phyloP scores from a whole-genome alignment of 176 grass and related monocot genomes.

The Zoysia japonica region DNA sequence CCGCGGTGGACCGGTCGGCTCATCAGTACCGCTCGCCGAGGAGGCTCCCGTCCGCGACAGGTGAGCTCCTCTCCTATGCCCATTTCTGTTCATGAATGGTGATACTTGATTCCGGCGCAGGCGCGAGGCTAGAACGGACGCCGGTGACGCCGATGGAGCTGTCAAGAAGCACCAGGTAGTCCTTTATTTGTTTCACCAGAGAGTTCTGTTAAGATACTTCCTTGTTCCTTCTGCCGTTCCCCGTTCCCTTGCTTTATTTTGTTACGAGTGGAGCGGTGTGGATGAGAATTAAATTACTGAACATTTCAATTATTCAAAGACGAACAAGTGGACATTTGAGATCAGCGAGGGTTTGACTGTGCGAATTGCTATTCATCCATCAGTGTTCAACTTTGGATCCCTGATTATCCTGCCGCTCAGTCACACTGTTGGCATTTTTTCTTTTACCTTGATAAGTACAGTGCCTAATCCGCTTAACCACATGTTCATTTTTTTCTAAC shows the following conservation, averaged over 20 bases:
- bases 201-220: not conserved
- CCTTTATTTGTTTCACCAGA: not conserved
- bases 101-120: conserved; percentile 42
- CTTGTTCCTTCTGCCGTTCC: not conserved
- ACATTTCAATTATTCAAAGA: not conserved
- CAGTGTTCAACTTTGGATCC: not conserved
- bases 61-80: conserved; percentile 9
- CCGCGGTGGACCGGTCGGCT: not conserved
- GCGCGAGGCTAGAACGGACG: not conserved
- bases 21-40: not conserved
- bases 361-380: too few relatives aligned
- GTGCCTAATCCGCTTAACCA: too few relatives aligned
- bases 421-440: not conserved
- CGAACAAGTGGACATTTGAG: not conserved
- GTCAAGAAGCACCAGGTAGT: conserved; percentile 31
- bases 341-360: too few relatives aligned
- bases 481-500: too few relatives aligned
- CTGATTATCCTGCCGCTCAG: conserved; percentile 1
- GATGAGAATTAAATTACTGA: not conserved
- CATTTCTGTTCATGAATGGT: not conserved
- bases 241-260: conserved; percentile 1
- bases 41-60: not conserved
- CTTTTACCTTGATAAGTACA: not conserved
- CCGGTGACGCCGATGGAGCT: not conserved
- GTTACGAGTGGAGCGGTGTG: not conserved